These are phyloP conservation scores for Pelargonium myrrhifolium DNA, from an alignment of 441 rosid species.

Conservation along the genomic window DNA sequence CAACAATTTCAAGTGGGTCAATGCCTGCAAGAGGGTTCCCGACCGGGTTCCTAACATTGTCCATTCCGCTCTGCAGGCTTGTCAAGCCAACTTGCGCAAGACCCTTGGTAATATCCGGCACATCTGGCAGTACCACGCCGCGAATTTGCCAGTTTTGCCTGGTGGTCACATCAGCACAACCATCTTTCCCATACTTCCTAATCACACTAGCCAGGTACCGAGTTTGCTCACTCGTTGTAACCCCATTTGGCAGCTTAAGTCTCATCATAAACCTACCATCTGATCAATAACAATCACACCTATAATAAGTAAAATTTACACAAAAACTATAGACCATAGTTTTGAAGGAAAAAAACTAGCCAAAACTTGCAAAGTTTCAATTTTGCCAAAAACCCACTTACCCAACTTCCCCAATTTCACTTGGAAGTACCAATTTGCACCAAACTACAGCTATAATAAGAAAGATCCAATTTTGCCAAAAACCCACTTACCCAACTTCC, in stretches of 20 bases:
- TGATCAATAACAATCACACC: constrained; percentile 20
- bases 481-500: no score
- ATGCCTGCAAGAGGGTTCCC: constrained; percentile 91
- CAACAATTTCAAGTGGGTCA: constrained; percentile 78
- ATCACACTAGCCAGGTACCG: constrained; percentile 79
- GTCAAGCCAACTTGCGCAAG: constrained; percentile 74
- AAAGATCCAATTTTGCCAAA: no score
- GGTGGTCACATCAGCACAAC: constrained; percentile 87
- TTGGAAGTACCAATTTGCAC: no score
- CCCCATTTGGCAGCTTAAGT: constrained; percentile 87
- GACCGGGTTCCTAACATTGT: constrained; percentile 92
- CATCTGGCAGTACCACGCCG: constrained; percentile 76
- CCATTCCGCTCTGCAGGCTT: constrained; percentile 93
- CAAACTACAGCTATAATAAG: no score
- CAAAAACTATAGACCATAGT: neutral
- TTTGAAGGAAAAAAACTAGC: no score
- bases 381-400: no score
- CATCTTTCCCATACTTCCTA: constrained; percentile 78
- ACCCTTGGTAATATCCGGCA: constrained; percentile 75
- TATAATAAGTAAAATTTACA: neutral
- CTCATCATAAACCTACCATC: constrained; percentile 99
- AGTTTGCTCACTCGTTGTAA: constrained; percentile 89
- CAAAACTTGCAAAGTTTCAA: no score
- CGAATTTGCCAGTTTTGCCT: constrained; percentile 98
- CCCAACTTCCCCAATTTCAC: no score